phyloP scores from a whole-genome alignment of 306 rosid species.

The Quercus bicolor region DNA sequence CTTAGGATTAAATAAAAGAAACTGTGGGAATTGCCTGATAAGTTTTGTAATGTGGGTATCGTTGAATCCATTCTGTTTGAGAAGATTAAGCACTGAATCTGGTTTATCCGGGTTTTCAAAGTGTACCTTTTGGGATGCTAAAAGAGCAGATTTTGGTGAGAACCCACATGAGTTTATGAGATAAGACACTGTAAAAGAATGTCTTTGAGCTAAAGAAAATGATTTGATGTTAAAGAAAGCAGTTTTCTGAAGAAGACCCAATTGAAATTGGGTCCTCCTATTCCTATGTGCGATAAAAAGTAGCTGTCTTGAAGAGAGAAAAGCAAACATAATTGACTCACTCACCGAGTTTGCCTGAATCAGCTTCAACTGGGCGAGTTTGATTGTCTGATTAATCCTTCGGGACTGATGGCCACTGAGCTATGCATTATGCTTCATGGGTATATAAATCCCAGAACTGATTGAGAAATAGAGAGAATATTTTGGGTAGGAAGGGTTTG shows the following conservation, averaged over 20 bases:
- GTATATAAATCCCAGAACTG: too few relatives aligned
- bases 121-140: background rate
- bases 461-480: too few relatives aligned
- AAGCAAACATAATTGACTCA: too few relatives aligned
- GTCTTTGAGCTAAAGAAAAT: background rate
- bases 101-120: constrained; percentile 10
- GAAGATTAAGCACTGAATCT: constrained; percentile 24
- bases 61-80: constrained; percentile 29
- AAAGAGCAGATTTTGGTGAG: constrained; percentile 29
- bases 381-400: too few relatives aligned
- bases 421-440: too few relatives aligned
- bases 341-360: too few relatives aligned
- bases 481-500: too few relatives aligned
- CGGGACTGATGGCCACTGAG: too few relatives aligned
- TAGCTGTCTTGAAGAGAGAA: too few relatives aligned
- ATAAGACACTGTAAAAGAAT: constrained; percentile 25
- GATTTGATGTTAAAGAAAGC: constrained; percentile 5
- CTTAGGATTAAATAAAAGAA: constrained; percentile 21
- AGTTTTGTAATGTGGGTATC: constrained; percentile 20
- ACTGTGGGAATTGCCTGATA: background rate
- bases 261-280: background rate
- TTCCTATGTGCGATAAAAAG: too few relatives aligned
- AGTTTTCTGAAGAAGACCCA: background rate
- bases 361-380: too few relatives aligned
- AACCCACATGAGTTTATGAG: constrained; percentile 35